Evolutionary conservation across 345 rosid species (phyloP), one percentile per base, ranked within the genome.

Genomic region (Linum tenue): DNA sequence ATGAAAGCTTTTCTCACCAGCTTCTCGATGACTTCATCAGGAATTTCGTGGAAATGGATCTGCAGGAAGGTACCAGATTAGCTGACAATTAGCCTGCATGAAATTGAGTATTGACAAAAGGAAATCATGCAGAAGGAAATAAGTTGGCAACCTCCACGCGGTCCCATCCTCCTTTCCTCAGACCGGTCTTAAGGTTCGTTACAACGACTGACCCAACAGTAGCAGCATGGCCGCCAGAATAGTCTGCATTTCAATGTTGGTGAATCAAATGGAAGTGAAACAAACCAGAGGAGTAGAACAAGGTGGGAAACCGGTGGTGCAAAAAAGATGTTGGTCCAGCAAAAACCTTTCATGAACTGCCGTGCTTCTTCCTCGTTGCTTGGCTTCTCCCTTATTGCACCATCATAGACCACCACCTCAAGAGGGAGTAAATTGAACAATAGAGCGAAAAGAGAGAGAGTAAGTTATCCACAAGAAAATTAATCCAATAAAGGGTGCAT

Each of bases 401-500:
- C 89, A 80, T 86, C 92, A 80, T 85, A 84, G 78, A 88, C 88
- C 37, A 88, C 97, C 79, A 94, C 99, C 95, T 94, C 69, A 67
- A 74, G 58, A 81, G 69, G 67, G 70, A 78, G 73, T 70, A 59
- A 68, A 48, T 68, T 59, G 51, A 77, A 78, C 70, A 72, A 64
- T 79, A 69, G 81, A 76, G 56, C 61, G 71, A 55, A 64, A 22
- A 63, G 7, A 44, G 53, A 44, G 53, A 39, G 15, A 67, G 55
- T 63, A 38, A 40, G 64, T 9, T 75, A 38, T 50, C n/a, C 63
- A 55, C 44, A 39, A 59, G 37, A 42, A 66, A 70, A 70, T 59
- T 15, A 35, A 35, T 12, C 40, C 31, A 61, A 56, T 65, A 62
- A 71, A 53, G 68, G 53, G 3, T 36, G 48, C 43, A 42, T 10